Evolutionary conservation across 1,139 yeast species (phyloP), one percentile per base, ranked within the genome.

Genomic region (Candida pseudoviswanathii): DNA sequence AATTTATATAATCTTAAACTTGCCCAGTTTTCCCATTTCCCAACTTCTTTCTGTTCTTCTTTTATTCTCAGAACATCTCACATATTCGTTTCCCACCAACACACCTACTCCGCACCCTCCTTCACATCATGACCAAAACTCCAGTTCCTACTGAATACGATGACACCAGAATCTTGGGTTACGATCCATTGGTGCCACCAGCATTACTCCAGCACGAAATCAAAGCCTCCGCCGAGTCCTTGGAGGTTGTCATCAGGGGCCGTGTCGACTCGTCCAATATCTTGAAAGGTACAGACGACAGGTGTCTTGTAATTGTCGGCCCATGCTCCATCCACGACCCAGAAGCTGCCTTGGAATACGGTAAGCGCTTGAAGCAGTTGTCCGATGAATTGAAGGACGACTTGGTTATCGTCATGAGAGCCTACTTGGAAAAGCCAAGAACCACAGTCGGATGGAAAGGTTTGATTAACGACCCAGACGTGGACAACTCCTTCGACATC

Each of bases 371-470:
- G 57, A 71, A 81, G 49, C 73, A 75, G 48, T 71, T 88, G 40
- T 72, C 88, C 37, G 82, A 85, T 45, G 79, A 84, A 62, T 75
- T 87, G 58, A 78, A 86, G 58, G 83, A 81, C 45, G 97, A 92
- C 60, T 80, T 94, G 50, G 82, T 84, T 56, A 85, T 94, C 53
- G 88, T 94, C 54, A 94, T 94, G 99, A 85, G 99, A 75, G 98
- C 98, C 3, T 94, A 94, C 76, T 80, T 94, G 63, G 99, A 94
- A 71, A 94, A 94, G 73, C 99, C 99, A 57, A 85, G 99, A 75
- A 94, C 99, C 48, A 94, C 98, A 25, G 98, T 94, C 47, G 99
- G 99, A 54, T 94, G 99, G 99, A 94, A 94, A 72, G 99, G 97
- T 57, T 79, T 94, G 61, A 92, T 94, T 63, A 94, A 94, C 68